A percentile compares a stretch with the other conserved stretches of the same genome.
phyloP scores from a whole-genome alignment of 306 rosid species.

The Benincasa hispida region DNA sequence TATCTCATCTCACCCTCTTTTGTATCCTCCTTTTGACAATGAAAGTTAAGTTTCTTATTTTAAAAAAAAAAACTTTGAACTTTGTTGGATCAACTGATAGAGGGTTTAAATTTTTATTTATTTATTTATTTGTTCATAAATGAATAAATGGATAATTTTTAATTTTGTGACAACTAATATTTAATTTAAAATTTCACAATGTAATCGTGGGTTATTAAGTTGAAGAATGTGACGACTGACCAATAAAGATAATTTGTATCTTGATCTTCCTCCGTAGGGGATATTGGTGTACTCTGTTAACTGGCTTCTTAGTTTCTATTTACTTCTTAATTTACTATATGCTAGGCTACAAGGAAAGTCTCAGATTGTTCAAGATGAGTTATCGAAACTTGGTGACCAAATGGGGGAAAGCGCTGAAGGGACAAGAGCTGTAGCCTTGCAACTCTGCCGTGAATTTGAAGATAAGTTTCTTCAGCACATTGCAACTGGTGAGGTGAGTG shows the following conservation, averaged over 20 bases:
- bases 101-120: no score
- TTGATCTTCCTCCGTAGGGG: background rate
- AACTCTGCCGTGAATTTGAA: slow-evolving; percentile 98
- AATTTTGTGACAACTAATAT: background rate
- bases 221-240: background rate
- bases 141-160: background rate
- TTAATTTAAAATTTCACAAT: background rate
- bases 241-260: background rate
- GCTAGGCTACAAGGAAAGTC: slow-evolving; percentile 95
- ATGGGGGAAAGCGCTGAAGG: slow-evolving; percentile 85
- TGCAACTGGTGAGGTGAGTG: slow-evolving; percentile 79
- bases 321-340: slow-evolving; percentile 1
- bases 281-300: background rate
- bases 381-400: slow-evolving; percentile 86
- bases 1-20: no score
- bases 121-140: background rate
- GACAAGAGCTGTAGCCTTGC: slow-evolving; percentile 87
- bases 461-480: slow-evolving; percentile 90
- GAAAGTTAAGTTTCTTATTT: no score
- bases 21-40: no score
- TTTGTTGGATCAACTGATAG: background rate
- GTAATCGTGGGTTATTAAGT: background rate
- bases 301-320: background rate
- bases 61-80: no score
- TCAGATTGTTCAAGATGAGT: slow-evolving; percentile 81